Evolutionary conservation across 2,329 filamentous ascomycete species (phyloP).

Genomic region (Apiospora saccharicola): DNA sequence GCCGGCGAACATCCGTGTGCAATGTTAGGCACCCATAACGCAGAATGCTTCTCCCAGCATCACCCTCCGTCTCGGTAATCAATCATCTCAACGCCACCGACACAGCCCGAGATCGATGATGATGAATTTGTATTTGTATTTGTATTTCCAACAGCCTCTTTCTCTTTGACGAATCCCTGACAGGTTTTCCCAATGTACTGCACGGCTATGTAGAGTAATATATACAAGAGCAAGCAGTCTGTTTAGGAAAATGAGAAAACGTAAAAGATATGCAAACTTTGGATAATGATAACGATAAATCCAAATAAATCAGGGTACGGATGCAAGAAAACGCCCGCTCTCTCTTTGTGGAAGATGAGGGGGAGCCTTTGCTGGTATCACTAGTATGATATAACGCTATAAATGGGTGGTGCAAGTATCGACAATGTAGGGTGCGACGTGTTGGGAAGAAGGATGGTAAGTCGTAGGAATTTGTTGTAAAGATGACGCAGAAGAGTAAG

Average conservation of each 20-base stretch:
- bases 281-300: background rate
- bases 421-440: background rate
- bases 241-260: background rate
- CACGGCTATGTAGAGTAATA: background rate
- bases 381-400: slow-evolving; percentile 30
- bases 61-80: too few species aligned
- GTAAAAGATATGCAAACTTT: background rate
- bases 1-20: background rate
- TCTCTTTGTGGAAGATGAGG: background rate
- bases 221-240: background rate
- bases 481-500: background rate
- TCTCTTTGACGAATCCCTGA: background rate
- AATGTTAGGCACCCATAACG: too few species aligned
- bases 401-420: background rate
- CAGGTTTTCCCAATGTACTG: background rate
- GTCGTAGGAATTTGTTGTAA: background rate
- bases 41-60: too few species aligned
- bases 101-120: background rate
- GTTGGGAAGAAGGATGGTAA: too few species aligned
- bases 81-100: background rate
- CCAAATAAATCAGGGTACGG: background rate
- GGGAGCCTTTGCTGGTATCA: slow-evolving; percentile 27
- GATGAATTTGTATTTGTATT: background rate
- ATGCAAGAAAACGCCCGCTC: background rate
- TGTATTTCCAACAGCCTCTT: background rate